Evolutionary conservation across 192 early-diverging fungal species (phyloP), one percentile per base, ranked within the genome.

Genomic region (Mortierella antarctica): DNA sequence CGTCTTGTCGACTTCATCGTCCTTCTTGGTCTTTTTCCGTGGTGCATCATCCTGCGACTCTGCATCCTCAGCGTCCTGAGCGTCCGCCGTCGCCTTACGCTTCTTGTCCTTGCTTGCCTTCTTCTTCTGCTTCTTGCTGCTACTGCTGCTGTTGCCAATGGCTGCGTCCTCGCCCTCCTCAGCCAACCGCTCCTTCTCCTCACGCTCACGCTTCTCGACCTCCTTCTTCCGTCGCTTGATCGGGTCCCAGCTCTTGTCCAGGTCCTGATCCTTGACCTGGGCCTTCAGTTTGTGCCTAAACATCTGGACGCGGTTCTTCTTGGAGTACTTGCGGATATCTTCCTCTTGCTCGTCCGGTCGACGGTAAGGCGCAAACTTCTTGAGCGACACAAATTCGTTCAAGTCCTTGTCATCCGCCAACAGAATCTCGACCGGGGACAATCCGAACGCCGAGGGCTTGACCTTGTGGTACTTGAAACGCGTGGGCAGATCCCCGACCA

Each of bases 401-500:
- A 99, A 85, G 57, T 95, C 91, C 51, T 90, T 86, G 39, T 96
- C 94, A 79, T 97, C 95, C 7, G 97, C 96, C 60, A 93, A 76
- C 49, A 99, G 84, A 52, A 99, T 96, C 55, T 99, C 98, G 15
- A 89, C 91, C 6, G 94, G 83, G 1, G 89, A 87, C 51, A 99
- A 80, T 21, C 96, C 96, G 71, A 88, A 98, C 63, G 85, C 83
- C 11, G 93, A 91, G 1, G 91, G 63, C 67, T 92, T 89, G 13
- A 95, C 94, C 83, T 95, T 89, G n/a, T 88, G 83, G 87, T 99
- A 99, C 72, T 94, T 95, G 86, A 98, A 99, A 62, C 96, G 88
- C 6, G 94, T 95, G 5, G 95, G 91, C 39, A 95, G 52, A 70
- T 93, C 95, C 62, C 91, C 95, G 66, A 94, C 91, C 83, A 97